phyloP scores from a whole-genome alignment of 345 rosid species.

The Microthlaspi erraticum region DNA sequence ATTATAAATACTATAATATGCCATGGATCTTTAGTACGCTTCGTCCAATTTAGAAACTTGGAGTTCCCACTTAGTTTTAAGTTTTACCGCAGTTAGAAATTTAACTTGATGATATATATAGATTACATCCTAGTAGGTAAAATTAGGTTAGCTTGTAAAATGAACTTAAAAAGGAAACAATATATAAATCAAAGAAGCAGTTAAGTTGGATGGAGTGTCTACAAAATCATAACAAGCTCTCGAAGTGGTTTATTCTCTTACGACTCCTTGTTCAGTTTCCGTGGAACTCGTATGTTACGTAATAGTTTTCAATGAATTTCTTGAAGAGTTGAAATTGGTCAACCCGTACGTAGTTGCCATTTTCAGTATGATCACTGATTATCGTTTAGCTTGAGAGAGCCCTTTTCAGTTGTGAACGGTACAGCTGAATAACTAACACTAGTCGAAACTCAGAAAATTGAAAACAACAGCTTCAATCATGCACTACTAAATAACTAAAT shows the following conservation, averaged over 20 bases:
- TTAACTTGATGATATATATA: neutral
- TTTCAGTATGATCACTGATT: slow-evolving; percentile 4
- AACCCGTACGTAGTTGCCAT: neutral
- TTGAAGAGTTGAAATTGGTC: slow-evolving; percentile 21
- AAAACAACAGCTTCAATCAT: neutral
- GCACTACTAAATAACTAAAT: slow-evolving; percentile 13
- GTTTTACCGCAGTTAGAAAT: slow-evolving; percentile 7
- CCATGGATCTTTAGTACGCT: slow-evolving; percentile 12
- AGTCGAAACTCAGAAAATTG: too few species aligned
- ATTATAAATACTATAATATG: neutral
- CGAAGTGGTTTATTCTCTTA: slow-evolving; percentile 22
- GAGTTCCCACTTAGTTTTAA: neutral
- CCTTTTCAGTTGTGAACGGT: neutral
- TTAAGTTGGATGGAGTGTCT: neutral
- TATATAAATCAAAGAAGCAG: slow-evolving; percentile 5
- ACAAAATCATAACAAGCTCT: slow-evolving; percentile 30
- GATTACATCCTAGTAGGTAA: neutral
- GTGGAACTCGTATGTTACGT: slow-evolving; percentile 13
- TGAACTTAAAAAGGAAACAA: neutral
- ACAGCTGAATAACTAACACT: too few species aligned
- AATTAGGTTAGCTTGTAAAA: neutral
- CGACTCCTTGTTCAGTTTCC: slow-evolving; percentile 11
- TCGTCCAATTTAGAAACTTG: slow-evolving; percentile 16
- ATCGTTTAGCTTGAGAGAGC: neutral
- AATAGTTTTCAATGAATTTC: neutral